Base-by-base conservation (phyloP, 2,329 filamentous ascomycete species). In the Monosporascus cannonballus region DNA sequence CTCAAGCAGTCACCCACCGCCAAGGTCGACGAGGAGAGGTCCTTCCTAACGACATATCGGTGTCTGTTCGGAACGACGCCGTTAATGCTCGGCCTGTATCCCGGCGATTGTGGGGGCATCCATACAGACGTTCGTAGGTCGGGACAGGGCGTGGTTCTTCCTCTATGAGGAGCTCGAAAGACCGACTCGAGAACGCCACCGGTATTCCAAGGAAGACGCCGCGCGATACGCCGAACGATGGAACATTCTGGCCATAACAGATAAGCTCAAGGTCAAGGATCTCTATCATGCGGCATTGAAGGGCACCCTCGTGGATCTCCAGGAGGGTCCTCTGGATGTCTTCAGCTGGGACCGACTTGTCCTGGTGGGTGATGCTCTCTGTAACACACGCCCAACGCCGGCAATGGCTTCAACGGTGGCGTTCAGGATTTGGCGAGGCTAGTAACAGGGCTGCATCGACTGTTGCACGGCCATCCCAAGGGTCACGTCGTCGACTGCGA, bases 341-440 rank as follows among this genome's bases (percentile, higher is more conserved):
- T 59, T 54, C 55, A 30, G 36, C 30, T 58, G 54, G 51, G 51
- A 46, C 25, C 51, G 58, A 15, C 45, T 59, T 3, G 58, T 55
- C 5, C 54, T 61, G 15, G 53, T 49, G 6, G 59, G 59, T 18
- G 59, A 61, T 27, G 54, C 58, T 9, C 48, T 48, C 7, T 57
- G 56, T 48, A 61, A 47, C 53, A 57, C 48, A 60, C 56, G 7
- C 57, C 59, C 9, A 55, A 54, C 25, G 34, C 37, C 25, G 59
- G 59, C 3, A 48, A 51, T 8, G 59, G 58, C 4, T 58, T 44
- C 34, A 59, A 56, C 42, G 54, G 54, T 22, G 58, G 55, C 18
- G 24, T 59, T 14, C 46, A 55, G 18, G 55, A 61, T 41, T 50
- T 56, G n/a, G 49, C 55, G 3, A 50, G 45, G 9, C 53, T 60